A percentile compares a stretch with the other conserved stretches of the same genome.
Conservation (phyloP, 1,284 basidiomycete genomes). For the Cutaneotrichosporon dermatis region DNA sequence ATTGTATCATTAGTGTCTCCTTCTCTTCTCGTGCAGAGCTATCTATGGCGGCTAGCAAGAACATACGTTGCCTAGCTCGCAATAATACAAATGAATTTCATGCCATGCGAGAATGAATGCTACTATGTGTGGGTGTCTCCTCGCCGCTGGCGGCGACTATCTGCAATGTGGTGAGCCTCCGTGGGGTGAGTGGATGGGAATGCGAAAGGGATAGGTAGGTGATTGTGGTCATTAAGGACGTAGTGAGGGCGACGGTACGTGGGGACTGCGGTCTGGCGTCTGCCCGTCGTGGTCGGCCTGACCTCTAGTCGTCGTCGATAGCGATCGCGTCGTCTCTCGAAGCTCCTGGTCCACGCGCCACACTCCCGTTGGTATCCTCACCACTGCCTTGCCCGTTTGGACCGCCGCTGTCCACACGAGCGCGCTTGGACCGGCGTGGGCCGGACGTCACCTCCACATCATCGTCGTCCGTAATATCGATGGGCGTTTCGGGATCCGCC, state of each 20-base stretch:
- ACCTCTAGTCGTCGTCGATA: constrained; percentile 28
- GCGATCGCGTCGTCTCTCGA: constrained; percentile 36
- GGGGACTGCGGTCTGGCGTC: too few relatives aligned
- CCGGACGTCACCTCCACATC: constrained; percentile 12
- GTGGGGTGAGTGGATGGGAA: background rate
- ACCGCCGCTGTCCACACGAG: constrained; percentile 2
- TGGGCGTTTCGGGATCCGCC: constrained; percentile 7
- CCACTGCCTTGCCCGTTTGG: too few relatives aligned
- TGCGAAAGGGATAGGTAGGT: background rate
- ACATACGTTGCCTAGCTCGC: too few relatives aligned
- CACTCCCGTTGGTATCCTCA: too few relatives aligned
- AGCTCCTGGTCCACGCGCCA: background rate
- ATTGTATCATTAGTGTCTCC: too few relatives aligned
- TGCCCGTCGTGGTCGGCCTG: background rate
- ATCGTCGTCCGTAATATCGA: constrained; percentile 10
- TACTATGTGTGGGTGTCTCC: background rate
- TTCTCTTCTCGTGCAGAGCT: too few relatives aligned
- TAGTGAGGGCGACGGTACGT: too few relatives aligned
- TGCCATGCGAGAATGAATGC: constrained; percentile 5
- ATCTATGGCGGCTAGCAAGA: too few relatives aligned
- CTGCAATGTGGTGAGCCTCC: too few relatives aligned
- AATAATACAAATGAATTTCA: background rate
- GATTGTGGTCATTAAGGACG: too few relatives aligned
- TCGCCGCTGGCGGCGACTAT: too few relatives aligned
- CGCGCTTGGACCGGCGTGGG: constrained; percentile 11